These are phyloP conservation scores for Colletotrichum cordylinicola DNA, from an alignment of 2,329 filamentous ascomycete genomes.

Conservation along the genomic window DNA sequence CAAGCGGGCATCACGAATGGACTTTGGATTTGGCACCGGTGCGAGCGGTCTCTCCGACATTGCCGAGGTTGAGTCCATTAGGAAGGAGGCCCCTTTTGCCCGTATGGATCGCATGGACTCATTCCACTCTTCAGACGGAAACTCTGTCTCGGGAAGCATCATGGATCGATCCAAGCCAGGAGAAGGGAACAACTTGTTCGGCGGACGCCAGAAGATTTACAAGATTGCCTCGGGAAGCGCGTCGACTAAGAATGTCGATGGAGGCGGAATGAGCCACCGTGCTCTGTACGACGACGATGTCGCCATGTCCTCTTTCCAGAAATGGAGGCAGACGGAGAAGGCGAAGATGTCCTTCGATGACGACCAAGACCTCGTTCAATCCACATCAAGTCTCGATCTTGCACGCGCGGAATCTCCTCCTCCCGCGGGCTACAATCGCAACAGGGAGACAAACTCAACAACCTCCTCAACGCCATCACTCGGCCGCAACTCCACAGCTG, in stretches of 20 bases:
- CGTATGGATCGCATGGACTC: slow-evolving; percentile 71
- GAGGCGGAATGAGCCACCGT: slow-evolving; percentile 65
- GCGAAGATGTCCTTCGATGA: slow-evolving; percentile 56
- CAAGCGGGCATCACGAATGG: slow-evolving; percentile 78
- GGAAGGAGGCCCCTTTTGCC: slow-evolving; percentile 60
- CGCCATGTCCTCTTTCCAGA: slow-evolving; percentile 82
- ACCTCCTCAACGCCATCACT: slow-evolving; percentile 73
- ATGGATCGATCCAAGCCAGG: slow-evolving; percentile 83
- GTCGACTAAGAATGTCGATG: slow-evolving; percentile 42
- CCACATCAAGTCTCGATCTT: slow-evolving; percentile 25
- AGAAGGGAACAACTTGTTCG: slow-evolving; percentile 93
- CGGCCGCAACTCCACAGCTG: slow-evolving; percentile 81
- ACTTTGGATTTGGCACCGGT: slow-evolving; percentile 65
- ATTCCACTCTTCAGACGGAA: slow-evolving; percentile 71
- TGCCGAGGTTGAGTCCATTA: slow-evolving; percentile 86
- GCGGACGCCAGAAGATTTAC: slow-evolving; percentile 94
- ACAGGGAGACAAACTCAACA: slow-evolving; percentile 87
- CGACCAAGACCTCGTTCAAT: slow-evolving; percentile 42
- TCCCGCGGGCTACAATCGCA: slow-evolving; percentile 70
- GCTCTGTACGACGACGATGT: slow-evolving; percentile 89
- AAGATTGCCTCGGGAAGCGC: slow-evolving; percentile 69
- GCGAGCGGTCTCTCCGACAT: slow-evolving; percentile 73
- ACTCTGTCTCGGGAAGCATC: slow-evolving; percentile 70
- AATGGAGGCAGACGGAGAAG: slow-evolving; percentile 66
- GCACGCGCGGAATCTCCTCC: slow-evolving; percentile 60